These are phyloP conservation scores for Starmerella scarabaei DNA, from an alignment of 805 yeast species.

Conservation along the genomic window DNA sequence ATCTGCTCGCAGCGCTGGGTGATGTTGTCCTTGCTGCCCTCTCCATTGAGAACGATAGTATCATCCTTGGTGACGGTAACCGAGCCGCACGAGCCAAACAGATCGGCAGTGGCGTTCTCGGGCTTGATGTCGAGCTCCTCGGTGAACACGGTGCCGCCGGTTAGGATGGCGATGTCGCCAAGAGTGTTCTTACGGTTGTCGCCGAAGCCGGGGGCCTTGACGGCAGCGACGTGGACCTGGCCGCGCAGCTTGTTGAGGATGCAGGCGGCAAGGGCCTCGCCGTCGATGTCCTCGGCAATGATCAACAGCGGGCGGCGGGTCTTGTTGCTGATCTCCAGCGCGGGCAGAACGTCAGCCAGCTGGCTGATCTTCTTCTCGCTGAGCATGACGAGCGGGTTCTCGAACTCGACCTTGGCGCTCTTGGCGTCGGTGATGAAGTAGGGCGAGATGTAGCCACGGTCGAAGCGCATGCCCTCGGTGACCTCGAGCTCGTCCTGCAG, in stretches of 20 bases:
- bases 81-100: constrained; percentile 84
- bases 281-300: constrained; percentile 91
- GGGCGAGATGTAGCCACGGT: constrained; percentile 93
- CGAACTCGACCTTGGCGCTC: constrained; percentile 84
- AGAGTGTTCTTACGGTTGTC: constrained; percentile 94
- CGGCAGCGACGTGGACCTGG: constrained; percentile 94
- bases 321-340: constrained; percentile 86
- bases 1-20: constrained; percentile 87
- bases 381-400: constrained; percentile 76
- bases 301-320: constrained; percentile 84
- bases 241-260: constrained; percentile 94
- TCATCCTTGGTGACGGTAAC: constrained; percentile 90
- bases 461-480: constrained; percentile 97
- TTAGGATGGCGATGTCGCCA: constrained; percentile 87
- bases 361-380: constrained; percentile 88
- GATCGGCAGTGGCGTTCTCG: constrained; percentile 80
- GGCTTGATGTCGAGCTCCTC: constrained; percentile 94
- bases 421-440: constrained; percentile 92
- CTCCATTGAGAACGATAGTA: constrained; percentile 86
- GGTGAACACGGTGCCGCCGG: constrained; percentile 80
- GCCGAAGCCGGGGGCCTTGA: constrained; percentile 98
- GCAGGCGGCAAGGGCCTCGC: constrained; percentile 97
- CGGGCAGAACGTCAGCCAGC: constrained; percentile 82
- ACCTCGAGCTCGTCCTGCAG: constrained; percentile 92
- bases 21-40: constrained; percentile 70